Conservation (phyloP, 257 asterid species). For the Jasminum sambac region DNA sequence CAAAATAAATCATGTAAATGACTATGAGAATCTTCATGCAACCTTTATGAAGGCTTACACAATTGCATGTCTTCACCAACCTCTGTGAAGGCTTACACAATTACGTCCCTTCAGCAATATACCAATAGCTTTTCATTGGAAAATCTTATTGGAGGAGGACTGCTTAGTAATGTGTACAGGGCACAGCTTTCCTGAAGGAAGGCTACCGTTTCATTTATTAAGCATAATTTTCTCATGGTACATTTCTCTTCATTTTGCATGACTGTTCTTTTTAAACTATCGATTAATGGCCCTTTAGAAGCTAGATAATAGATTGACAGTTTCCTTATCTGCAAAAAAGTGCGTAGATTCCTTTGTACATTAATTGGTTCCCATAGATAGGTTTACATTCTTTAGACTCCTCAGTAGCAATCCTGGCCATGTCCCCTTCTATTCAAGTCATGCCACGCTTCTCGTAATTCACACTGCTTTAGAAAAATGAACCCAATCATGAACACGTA, state of each 20-base stretch:
- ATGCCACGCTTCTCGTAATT: constrained; percentile 47
- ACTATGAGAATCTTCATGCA: constrained; percentile 52
- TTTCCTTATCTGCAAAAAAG: neutral
- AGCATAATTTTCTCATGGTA: neutral
- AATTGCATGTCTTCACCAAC: no score
- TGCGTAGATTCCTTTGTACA: neutral
- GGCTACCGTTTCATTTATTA: constrained; percentile 42
- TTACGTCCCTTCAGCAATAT: constrained; percentile 90
- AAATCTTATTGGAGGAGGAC: constrained; percentile 80
- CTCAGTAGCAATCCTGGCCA: constrained; percentile 57
- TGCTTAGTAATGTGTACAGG: constrained; percentile 80
- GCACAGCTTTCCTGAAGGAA: constrained; percentile 83
- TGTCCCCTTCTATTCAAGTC: constrained; percentile 52
- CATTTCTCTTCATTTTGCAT: neutral
- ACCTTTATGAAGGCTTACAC: no score
- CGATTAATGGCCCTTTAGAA: neutral
- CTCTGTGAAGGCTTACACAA: constrained; percentile 68
- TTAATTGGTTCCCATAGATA: neutral
- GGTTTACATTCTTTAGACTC: constrained; percentile 35
- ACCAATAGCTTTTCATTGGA: constrained; percentile 94
- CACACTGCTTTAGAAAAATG: constrained; percentile 39
- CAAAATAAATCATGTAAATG: no score
- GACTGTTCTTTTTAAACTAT: neutral
- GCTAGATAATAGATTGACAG: neutral
- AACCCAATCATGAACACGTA: constrained; percentile 8